These are phyloP conservation scores for Syncephalastrum monosporum DNA, from an alignment of 371 early-diverging fungal genomes.

Conservation along the genomic window DNA sequence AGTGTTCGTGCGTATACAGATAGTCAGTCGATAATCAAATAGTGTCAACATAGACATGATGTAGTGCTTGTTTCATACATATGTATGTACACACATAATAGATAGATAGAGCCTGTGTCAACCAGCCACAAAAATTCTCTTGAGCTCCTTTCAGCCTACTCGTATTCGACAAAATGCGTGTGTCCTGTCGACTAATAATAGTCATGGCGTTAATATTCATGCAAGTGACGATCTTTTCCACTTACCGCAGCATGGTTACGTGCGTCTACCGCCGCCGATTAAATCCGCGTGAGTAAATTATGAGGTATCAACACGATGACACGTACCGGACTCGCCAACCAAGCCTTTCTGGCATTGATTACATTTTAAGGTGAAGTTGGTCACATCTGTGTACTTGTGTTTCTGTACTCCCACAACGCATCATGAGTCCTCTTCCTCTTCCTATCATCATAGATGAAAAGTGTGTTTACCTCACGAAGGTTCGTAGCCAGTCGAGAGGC, in stretches of 20 bases:
- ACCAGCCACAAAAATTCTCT: too few relatives aligned
- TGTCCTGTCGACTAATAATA: constrained; percentile 18
- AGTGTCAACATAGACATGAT: too few relatives aligned
- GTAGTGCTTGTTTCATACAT: too few relatives aligned
- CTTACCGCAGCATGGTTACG: constrained; percentile 17
- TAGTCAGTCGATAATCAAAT: too few relatives aligned
- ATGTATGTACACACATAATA: too few relatives aligned
- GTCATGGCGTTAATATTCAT: not conserved
- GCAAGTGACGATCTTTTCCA: not conserved
- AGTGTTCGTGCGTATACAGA: too few relatives aligned
- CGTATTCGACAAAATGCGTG: constrained; percentile 22
- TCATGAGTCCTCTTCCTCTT: not conserved
- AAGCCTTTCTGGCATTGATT: constrained; percentile 51
- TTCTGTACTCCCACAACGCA: constrained; percentile 22
- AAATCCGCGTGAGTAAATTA: not conserved
- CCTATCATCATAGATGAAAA: not conserved
- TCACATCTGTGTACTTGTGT: constrained; percentile 58
- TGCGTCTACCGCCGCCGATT: constrained; percentile 9
- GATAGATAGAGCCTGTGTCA: too few relatives aligned
- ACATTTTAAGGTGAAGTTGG: constrained; percentile 58
- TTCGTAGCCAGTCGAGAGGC: constrained; percentile 40
- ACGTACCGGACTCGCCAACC: constrained; percentile 57
- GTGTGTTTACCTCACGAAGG: constrained; percentile 39
- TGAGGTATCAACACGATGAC: not conserved
- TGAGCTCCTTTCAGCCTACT: not conserved